Evolutionary conservation across 495 filamentous ascomycete species (phyloP).

Genomic region (Neurospora pannonica): DNA sequence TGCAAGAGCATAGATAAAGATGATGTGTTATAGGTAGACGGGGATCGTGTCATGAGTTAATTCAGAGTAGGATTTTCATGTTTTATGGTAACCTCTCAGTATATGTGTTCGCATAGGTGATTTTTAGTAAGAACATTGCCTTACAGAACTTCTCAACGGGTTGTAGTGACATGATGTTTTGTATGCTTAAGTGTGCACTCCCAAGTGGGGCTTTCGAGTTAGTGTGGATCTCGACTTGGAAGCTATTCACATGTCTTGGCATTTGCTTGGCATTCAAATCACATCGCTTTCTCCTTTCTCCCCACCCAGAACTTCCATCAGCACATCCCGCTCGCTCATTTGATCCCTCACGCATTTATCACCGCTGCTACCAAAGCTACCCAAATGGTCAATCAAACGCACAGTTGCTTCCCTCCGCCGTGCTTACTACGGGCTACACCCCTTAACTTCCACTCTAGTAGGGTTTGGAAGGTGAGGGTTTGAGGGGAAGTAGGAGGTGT

Average conservation of each 20-base stretch:
- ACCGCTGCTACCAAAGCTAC: too few species aligned
- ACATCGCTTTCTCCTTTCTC: not conserved
- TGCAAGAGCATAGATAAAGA: not conserved
- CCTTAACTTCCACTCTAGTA: too few species aligned
- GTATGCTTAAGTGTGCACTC: not conserved
- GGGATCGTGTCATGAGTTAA: not conserved
- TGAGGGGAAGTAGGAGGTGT: too few species aligned
- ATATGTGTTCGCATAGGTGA: not conserved
- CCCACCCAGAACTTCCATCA: too few species aligned
- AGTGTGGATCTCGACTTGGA: not conserved
- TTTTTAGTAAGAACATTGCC: too few species aligned
- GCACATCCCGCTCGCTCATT: too few species aligned
- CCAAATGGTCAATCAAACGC: too few species aligned
- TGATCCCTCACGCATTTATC: too few species aligned
- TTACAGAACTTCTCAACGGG: not conserved
- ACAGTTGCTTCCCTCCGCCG: too few species aligned
- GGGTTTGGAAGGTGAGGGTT: too few species aligned
- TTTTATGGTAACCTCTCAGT: not conserved
- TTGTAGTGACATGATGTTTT: not conserved
- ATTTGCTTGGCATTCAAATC: not conserved
- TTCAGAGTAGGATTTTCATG: not conserved
- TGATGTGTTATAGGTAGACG: not conserved
- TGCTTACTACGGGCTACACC: too few species aligned
- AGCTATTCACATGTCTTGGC: not conserved
- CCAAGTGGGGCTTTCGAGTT: too few species aligned